Base-by-base conservation (phyloP, 2,329 filamentous ascomycete species). In the Didymella segeticola region DNA sequence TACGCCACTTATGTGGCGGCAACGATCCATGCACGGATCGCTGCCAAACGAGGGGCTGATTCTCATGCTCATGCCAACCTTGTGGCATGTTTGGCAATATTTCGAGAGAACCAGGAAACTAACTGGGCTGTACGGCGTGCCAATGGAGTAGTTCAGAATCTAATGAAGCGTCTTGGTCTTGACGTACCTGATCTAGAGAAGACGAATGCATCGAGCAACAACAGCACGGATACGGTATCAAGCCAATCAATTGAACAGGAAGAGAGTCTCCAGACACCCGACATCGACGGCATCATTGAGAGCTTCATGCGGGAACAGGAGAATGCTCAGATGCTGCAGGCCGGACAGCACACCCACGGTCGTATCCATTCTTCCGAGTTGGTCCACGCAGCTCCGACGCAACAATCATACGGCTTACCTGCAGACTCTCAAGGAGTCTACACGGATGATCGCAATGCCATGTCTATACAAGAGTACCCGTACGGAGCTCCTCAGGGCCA, bases 1-100 rank as follows among this genome's bases (percentile, higher is more conserved):
- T 85, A 85, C 61, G 80, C 83, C 0, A 82, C 80, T 0, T 85
- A 84, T 53, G 80, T 83, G 0, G 77, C 77, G 2, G 80, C 80
- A 0, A 84, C 81, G 0, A 83, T 84, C 15, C 78, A 81, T 43
- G 78, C 78, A 0, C 80, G 81, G 3, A 80, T 82, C 0, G 79
- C 81, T 1, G 78, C 78, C 39, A 72, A 77, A 7, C 70, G 72
- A 8, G 64, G 63, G 0, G 69, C 70, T 0, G 79, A 77, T 1
- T 71, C 75, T 3, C 74, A 78, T 17, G 64, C 63, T 15, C 57
- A 66, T 19, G 57, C 46, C 19, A 63, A 48, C 23, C 55, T 83
- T 0, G 71, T 74, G 20, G 77, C 74, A 0, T 83, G 80, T 43
- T 58, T 82, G 1, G 72, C 72, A 0, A 75, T 82, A 0, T 80